These are phyloP conservation scores for Pseudevernia furfuracea DNA, from an alignment of 495 filamentous ascomycete genomes.

Conservation along the genomic window DNA sequence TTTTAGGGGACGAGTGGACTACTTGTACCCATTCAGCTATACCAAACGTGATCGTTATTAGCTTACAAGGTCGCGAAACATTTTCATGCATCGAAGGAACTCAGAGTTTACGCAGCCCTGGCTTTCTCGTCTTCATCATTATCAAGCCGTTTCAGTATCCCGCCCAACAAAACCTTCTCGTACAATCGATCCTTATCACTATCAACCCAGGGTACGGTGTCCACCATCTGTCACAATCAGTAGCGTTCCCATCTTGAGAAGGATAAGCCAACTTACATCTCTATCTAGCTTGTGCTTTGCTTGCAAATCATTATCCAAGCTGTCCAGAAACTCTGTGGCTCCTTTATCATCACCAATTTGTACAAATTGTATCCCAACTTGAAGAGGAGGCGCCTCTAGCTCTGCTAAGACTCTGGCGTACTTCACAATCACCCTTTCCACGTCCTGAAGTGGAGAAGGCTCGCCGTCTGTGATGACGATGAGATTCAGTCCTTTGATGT, in stretches of 20 bases:
- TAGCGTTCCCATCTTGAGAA: not conserved
- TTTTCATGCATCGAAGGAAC: not conserved
- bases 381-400: slow-evolving; percentile 63
- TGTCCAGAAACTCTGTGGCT: slow-evolving; percentile 55
- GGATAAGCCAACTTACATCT: slow-evolving; percentile 15
- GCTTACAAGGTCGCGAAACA: not conserved
- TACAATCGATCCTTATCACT: slow-evolving; percentile 9
- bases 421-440: slow-evolving; percentile 59
- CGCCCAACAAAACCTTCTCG: slow-evolving; percentile 19
- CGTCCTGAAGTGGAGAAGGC: slow-evolving; percentile 57
- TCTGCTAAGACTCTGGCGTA: slow-evolving; percentile 63
- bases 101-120: not conserved
- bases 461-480: slow-evolving; percentile 88
- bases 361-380: slow-evolving; percentile 92
- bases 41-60: not conserved
- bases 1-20: too few species aligned
- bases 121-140: slow-evolving; percentile 6
- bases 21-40: not conserved
- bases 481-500: slow-evolving; percentile 70
- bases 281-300: not conserved
- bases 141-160: slow-evolving; percentile 13
- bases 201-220: slow-evolving; percentile 17
- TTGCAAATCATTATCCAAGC: slow-evolving; percentile 66
- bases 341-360: slow-evolving; percentile 71
- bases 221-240: slow-evolving; percentile 17